A percentile compares a stretch with the other conserved stretches of the same genome.
phyloP scores from a whole-genome alignment of 257 asterid species.

The Voacanga thouarsii region DNA sequence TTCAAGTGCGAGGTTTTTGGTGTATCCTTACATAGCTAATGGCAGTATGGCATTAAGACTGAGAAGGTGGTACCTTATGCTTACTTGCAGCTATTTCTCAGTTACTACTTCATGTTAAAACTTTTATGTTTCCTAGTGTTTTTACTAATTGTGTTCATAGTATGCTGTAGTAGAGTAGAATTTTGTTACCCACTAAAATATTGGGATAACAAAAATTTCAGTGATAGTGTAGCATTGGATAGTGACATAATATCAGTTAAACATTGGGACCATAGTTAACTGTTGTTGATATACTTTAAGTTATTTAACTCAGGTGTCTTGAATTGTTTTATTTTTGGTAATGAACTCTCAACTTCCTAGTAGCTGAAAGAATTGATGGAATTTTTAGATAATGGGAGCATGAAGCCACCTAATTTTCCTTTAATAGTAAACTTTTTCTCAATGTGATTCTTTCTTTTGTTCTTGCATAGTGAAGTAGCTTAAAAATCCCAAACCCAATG shows the following conservation, averaged over 20 bases:
- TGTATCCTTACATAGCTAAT: no score
- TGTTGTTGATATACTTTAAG: constrained; percentile 5
- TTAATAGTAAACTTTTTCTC: background rate
- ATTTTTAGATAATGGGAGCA: background rate
- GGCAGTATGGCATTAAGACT: constrained; percentile 18
- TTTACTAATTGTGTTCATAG: background rate
- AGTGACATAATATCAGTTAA: background rate
- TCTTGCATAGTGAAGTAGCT: background rate
- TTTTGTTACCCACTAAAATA: constrained; percentile 5
- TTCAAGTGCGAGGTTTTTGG: no score
- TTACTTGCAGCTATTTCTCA: background rate
- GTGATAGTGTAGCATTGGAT: background rate
- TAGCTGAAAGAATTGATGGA: background rate
- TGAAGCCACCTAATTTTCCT: background rate
- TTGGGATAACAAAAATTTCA: background rate
- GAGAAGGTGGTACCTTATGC: constrained; percentile 40
- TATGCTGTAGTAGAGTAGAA: background rate
- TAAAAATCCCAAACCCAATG: background rate
- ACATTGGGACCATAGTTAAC: constrained; percentile 7
- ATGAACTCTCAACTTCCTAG: background rate
- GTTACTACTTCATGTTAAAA: background rate
- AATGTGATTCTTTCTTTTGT: background rate
- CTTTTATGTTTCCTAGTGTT: background rate
- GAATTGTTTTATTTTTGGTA: background rate
- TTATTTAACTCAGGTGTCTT: background rate